Evolutionary conservation across 2,329 filamentous ascomycete species (phyloP).

Genomic region (Cercospora nicotianae): DNA sequence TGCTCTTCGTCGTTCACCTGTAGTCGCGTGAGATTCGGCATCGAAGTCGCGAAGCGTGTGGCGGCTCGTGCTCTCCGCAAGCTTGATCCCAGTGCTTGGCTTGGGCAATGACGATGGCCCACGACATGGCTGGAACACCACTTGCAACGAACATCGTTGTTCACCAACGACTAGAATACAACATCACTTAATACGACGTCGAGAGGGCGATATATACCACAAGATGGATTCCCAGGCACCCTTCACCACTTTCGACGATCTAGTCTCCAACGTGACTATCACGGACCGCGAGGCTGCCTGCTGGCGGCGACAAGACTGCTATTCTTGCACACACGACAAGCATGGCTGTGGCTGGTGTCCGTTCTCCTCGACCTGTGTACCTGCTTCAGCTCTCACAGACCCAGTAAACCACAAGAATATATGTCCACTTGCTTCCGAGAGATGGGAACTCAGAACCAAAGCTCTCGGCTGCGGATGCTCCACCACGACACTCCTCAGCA

Average conservation of each 20-base stretch:
- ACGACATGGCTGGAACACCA: conserved; percentile 2
- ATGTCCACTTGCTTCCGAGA: conserved; percentile 43
- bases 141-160: background rate
- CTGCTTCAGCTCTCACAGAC: conserved; percentile 43
- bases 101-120: conserved; percentile 1
- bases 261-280: background rate
- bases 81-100: conserved; percentile 4
- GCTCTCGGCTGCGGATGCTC: conserved; percentile 50
- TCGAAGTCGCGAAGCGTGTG: conserved; percentile 10
- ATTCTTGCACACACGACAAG: conserved; percentile 33
- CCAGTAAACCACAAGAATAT: conserved; percentile 40
- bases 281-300: conserved; percentile 29
- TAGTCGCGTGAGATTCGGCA: conserved; percentile 1
- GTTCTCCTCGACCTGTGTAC: conserved; percentile 45
- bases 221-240: conserved; percentile 1
- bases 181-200: background rate
- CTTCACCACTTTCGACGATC: background rate
- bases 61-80: background rate
- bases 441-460: conserved; percentile 48
- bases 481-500: conserved; percentile 48
- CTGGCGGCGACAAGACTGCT: conserved; percentile 39
- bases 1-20: background rate
- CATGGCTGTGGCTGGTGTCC: conserved; percentile 49
- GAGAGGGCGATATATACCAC: background rate
- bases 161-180: background rate